Evolutionary conservation across 164 flowering plant species (phyloP).

Genomic region (Chimonanthus salicifolius): DNA sequence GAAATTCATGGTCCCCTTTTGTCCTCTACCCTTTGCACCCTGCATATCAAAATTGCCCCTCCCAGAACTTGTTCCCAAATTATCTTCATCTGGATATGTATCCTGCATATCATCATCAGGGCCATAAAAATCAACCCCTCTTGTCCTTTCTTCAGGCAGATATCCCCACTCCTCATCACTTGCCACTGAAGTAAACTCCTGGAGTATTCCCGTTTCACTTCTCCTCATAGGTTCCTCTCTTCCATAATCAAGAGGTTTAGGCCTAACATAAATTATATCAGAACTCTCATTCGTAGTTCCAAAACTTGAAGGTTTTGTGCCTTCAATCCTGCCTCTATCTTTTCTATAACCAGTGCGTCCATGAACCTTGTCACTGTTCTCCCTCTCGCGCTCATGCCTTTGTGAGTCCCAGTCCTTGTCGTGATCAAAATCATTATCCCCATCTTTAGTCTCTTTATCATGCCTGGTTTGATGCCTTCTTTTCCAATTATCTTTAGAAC

Average conservation of each 20-base stretch:
- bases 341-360: constrained; percentile 62
- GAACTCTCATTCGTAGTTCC: constrained; percentile 66
- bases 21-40: constrained; percentile 58
- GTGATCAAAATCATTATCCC: constrained; percentile 48
- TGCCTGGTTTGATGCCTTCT: constrained; percentile 39
- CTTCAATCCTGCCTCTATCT: constrained; percentile 65
- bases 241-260: constrained; percentile 67
- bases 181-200: constrained; percentile 38
- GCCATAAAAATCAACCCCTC: constrained; percentile 33
- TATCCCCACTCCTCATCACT: constrained; percentile 59
- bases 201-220: constrained; percentile 36
- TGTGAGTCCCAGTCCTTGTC: constrained; percentile 74
- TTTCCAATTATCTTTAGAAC: constrained; percentile 67
- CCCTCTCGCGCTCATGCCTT: constrained; percentile 71
- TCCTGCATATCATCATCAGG: constrained; percentile 57
- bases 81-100: constrained; percentile 50
- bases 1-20: constrained; percentile 33
- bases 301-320: constrained; percentile 61
- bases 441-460: constrained; percentile 58
- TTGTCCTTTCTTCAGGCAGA: constrained; percentile 43
- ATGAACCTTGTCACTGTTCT: constrained; percentile 59
- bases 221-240: constrained; percentile 58
- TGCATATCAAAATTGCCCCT: constrained; percentile 48
- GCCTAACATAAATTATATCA: constrained; percentile 80
- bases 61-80: constrained; percentile 24